Conservation (phyloP, 1,139 yeast genomes). For the Pichia sp. region DNA sequence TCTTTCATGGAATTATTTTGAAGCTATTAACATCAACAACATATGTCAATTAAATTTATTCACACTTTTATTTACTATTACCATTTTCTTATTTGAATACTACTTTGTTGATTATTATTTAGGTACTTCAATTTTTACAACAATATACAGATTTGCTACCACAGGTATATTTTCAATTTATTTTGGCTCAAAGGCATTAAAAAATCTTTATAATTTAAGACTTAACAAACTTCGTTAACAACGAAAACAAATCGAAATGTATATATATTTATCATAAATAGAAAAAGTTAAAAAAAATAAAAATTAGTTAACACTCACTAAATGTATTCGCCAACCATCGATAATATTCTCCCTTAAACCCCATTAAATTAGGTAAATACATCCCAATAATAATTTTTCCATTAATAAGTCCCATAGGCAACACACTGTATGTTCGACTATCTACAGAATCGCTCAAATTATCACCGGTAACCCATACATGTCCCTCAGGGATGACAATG, state of each 20-base stretch:
- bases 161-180: constrained; percentile 53
- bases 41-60: constrained; percentile 28
- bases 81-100: constrained; percentile 55
- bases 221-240: constrained; percentile 20
- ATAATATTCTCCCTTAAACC: constrained; percentile 17
- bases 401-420: constrained; percentile 81
- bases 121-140: constrained; percentile 65
- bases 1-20: constrained; percentile 42
- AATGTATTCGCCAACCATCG: constrained; percentile 15
- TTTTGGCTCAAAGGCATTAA: constrained; percentile 64
- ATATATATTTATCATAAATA: neutral
- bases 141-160: constrained; percentile 48
- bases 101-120: constrained; percentile 63
- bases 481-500: constrained; percentile 77
- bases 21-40: constrained; percentile 41
- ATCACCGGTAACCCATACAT: constrained; percentile 97
- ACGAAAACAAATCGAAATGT: neutral
- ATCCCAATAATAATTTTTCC: constrained; percentile 58
- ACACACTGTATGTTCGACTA: constrained; percentile 78
- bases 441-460: constrained; percentile 85
- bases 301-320: constrained; percentile 1
- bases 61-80: constrained; percentile 45
- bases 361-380: constrained; percentile 21
- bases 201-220: constrained; percentile 28
- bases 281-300: no score